Conservation (phyloP, 1,139 yeast species). For the Scheffersomyces lignicola region DNA sequence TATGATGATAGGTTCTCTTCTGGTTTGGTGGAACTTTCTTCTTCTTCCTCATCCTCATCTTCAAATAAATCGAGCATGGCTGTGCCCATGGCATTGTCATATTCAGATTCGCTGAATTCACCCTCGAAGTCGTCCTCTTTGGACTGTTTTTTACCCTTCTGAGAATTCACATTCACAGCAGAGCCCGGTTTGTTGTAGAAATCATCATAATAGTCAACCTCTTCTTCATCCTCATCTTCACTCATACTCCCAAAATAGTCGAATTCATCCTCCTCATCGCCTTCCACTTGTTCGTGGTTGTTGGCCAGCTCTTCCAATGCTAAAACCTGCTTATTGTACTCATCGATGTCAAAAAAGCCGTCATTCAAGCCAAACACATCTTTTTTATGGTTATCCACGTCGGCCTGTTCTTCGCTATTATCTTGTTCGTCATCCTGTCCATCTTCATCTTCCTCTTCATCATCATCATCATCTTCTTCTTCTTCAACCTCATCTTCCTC, state of each 20-base stretch:
- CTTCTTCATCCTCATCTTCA: conserved; percentile 58
- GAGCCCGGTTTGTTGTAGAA: conserved; percentile 60
- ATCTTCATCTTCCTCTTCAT: conserved; percentile 14
- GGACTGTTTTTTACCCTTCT: conserved; percentile 15
- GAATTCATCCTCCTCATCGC: conserved; percentile 54
- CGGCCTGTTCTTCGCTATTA: conserved; percentile 18
- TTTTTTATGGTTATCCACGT: conserved; percentile 25
- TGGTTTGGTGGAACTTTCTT: conserved; percentile 14
- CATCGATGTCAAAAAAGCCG: conserved; percentile 81
- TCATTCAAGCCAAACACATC: conserved; percentile 76
- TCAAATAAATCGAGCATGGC: conserved; percentile 63
- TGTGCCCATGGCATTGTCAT: conserved; percentile 54
- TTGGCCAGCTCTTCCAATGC: conserved; percentile 56
- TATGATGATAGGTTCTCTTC: conserved; percentile 61
- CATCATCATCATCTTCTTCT: conserved; percentile 20
- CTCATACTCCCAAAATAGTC: conserved; percentile 63
- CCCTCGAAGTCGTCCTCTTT: conserved; percentile 32
- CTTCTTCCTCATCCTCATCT: conserved; percentile 39
- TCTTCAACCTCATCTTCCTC: conserved; percentile 21
- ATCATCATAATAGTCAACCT: conserved; percentile 71
- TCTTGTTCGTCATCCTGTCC: conserved; percentile 21
- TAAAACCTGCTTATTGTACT: conserved; percentile 77
- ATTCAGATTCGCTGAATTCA: conserved; percentile 45
- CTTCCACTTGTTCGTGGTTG: conserved; percentile 42
- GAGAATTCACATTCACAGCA: conserved; percentile 7